Base-by-base conservation (phyloP, 2,329 filamentous ascomycete species). In the Cercospora zeina region DNA sequence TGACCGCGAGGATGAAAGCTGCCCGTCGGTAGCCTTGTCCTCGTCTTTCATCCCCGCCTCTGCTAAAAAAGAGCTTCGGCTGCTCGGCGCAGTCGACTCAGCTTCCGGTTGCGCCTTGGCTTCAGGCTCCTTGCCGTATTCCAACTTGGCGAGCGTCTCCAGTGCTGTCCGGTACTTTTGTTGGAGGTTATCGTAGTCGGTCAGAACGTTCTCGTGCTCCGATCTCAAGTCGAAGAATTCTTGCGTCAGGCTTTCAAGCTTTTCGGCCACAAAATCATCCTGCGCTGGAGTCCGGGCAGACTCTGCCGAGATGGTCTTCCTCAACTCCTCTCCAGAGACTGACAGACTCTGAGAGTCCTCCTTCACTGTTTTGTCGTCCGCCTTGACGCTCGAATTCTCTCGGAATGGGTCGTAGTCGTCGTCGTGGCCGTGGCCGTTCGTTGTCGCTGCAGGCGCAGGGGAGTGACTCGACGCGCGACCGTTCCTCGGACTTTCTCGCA, bases 151-250 rank as follows among this genome's bases (percentile, higher is more conserved):
- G 45, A 99, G 77, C 9, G 89, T 87, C 53, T 88, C 88, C 65
- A 99, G 80, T 4, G 93, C 90, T 71, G 96, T 89, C 71, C 96
- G 91, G 70, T 99, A 99, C 76, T 96, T 97, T 68, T 87, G 83
- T 61, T 92, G 87, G 27, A 99, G 87, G 50, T 87, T 78, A 66
- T 96, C 63, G 70, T 88, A 93, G 62, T 97, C 91, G 66, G 83
- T 87, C 16, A 96, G 74, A 0, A 91, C 93, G 8, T 83, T 81
- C 74, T 97, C 93, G 70, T 99, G 95, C 76, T 97, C 92, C 42
- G 96, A 88, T 14, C 90, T 89, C 56, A 99, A 84, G 70, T 95
- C 91, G 61, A 96, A 85, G 1, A 99, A 87, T 77, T 99, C 95
- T 74, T 96, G 91, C 0, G 89, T 95, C 42, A 97, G 89, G 39